These are phyloP conservation scores for Jatropha multifida DNA, from an alignment of 441 rosid genomes.

Conservation along the genomic window DNA sequence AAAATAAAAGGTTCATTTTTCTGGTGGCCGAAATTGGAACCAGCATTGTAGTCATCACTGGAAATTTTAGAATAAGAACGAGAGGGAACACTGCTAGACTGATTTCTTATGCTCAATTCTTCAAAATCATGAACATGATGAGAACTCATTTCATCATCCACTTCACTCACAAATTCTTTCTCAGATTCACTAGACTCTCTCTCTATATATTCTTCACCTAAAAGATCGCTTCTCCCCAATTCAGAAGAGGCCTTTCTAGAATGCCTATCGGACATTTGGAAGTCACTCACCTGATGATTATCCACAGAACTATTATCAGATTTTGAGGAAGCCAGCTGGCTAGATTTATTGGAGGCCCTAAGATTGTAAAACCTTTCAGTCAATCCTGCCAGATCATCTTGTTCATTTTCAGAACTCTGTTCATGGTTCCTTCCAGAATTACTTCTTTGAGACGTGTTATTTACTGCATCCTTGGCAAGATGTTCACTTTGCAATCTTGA, in stretches of 20 bases:
- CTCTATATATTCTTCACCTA: constrained; percentile 39
- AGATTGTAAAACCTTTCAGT: constrained; percentile 33
- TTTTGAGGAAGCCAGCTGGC: constrained; percentile 30
- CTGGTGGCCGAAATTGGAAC: constrained; percentile 29
- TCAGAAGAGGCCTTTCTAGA: constrained; percentile 39
- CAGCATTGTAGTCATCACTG: constrained; percentile 36
- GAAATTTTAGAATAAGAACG: constrained; percentile 38
- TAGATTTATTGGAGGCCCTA: constrained; percentile 23
- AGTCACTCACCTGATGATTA: constrained; percentile 27
- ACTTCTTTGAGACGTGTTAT: constrained; percentile 28
- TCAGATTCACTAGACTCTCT: constrained; percentile 42
- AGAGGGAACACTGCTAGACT: constrained; percentile 39
- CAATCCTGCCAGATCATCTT: constrained; percentile 31
- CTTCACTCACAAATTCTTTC: constrained; percentile 25
- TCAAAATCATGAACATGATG: constrained; percentile 33
- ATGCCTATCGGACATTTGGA: constrained; percentile 30
- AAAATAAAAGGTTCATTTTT: constrained; percentile 42
- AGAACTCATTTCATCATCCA: constrained; percentile 27
- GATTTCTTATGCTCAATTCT: constrained; percentile 35
- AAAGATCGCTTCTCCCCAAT: constrained; percentile 20
- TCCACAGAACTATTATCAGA: constrained; percentile 29
- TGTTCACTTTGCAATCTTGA: constrained; percentile 36
- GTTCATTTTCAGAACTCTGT: constrained; percentile 31
- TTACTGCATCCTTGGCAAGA: constrained; percentile 31
- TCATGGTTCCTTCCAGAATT: constrained; percentile 35